Conservation (phyloP, 441 rosid species). For the Melastoma candidum region DNA sequence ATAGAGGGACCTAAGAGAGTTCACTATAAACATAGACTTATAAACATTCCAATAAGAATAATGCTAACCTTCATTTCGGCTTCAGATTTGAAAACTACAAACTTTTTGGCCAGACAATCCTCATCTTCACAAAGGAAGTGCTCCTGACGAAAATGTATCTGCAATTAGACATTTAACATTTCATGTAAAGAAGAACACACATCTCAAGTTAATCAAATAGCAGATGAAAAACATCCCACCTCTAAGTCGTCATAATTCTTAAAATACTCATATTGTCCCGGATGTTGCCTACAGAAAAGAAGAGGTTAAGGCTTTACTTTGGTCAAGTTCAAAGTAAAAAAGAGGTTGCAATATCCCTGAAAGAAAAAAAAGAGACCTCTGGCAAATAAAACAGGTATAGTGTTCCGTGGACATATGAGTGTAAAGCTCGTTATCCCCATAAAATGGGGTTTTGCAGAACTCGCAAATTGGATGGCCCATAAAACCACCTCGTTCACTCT, state of each 20-base stretch:
- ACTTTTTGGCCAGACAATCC: slow-evolving; percentile 79
- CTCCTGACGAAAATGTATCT: slow-evolving; percentile 85
- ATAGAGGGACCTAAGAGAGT: too few relatives aligned
- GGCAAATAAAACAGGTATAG: slow-evolving; percentile 87
- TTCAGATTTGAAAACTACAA: slow-evolving; percentile 74
- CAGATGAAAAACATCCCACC: slow-evolving; percentile 27
- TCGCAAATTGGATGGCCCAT: slow-evolving; percentile 92
- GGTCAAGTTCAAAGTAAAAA: not conserved
- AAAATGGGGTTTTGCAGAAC: slow-evolving; percentile 72
- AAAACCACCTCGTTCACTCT: slow-evolving; percentile 94
- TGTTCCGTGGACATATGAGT: slow-evolving; percentile 89
- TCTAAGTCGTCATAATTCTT: slow-evolving; percentile 88
- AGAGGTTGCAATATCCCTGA: not conserved
- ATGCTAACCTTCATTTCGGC: slow-evolving; percentile 74
- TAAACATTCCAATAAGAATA: slow-evolving; percentile 2
- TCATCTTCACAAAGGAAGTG: slow-evolving; percentile 96
- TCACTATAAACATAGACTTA: slow-evolving; percentile 1
- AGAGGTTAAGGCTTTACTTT: not conserved
- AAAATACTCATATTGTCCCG: slow-evolving; percentile 82
- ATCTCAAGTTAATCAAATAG: not conserved
- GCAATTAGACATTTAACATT: slow-evolving; percentile 2
- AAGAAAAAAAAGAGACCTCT: slow-evolving; percentile 34
- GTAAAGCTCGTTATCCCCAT: slow-evolving; percentile 88
- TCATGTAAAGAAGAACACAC: slow-evolving; percentile 2
- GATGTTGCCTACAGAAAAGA: slow-evolving; percentile 58